These are phyloP conservation scores for Pythium myriotylum DNA, from an alignment of 352 stramenopile species.

Conservation along the genomic window DNA sequence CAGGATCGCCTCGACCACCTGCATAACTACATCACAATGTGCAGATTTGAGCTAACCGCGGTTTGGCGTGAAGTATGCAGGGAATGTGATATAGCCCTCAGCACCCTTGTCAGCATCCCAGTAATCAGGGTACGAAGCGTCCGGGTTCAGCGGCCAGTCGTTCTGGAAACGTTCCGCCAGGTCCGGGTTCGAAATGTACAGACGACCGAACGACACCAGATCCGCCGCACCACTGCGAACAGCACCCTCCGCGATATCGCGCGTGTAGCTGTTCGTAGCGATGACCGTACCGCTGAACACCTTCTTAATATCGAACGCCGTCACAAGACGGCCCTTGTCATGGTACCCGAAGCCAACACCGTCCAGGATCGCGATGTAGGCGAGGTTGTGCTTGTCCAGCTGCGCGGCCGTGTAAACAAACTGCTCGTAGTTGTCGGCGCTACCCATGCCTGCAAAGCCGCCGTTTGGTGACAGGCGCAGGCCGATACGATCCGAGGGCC, in stretches of 20 bases:
- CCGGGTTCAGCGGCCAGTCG: constrained; percentile 33
- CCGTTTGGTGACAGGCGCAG: constrained; percentile 34
- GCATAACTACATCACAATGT: too few species aligned
- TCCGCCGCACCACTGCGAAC: constrained; percentile 29
- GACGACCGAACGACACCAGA: constrained; percentile 34
- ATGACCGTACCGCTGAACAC: constrained; percentile 45
- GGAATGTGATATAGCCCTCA: constrained; percentile 3
- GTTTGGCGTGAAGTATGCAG: not conserved
- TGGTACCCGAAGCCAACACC: constrained; percentile 52
- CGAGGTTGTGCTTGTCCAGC: constrained; percentile 40
- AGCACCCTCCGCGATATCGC: constrained; percentile 25
- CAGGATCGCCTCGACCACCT: too few species aligned
- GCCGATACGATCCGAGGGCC: constrained; percentile 13
- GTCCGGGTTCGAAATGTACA: constrained; percentile 50
- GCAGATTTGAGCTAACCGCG: too few species aligned
- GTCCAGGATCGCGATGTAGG: constrained; percentile 57
- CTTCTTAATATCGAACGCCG: constrained; percentile 29
- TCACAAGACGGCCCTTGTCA: constrained; percentile 33
- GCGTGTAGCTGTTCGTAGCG: constrained; percentile 41
- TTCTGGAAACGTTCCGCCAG: constrained; percentile 33
- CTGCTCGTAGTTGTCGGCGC: constrained; percentile 41
- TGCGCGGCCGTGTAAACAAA: constrained; percentile 37
- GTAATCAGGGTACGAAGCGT: not conserved
- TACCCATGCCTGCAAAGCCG: constrained; percentile 41
- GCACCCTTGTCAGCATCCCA: constrained; percentile 4